Evolutionary conservation across 257 asterid species (phyloP).

Genomic region (Datura wrightii): DNA sequence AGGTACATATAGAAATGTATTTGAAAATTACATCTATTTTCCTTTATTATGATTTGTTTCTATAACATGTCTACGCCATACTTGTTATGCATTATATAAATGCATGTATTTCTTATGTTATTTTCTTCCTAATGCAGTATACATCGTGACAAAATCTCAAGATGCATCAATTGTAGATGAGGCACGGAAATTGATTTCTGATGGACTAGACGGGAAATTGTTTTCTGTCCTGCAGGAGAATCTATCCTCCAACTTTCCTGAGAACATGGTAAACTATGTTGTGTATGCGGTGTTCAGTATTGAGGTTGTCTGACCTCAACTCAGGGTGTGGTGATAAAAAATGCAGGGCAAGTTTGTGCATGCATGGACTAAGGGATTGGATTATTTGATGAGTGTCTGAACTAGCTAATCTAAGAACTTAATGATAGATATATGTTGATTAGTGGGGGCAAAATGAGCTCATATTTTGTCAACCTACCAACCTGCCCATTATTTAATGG

Average conservation of each 20-base stretch:
- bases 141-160: slow-evolving; percentile 53
- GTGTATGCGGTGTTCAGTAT: slow-evolving; percentile 31
- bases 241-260: slow-evolving; percentile 70
- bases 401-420: slow-evolving; percentile 23
- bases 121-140: slow-evolving; percentile 51
- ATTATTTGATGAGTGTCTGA: neutral
- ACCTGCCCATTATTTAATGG: too few species aligned
- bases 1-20: neutral
- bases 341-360: neutral
- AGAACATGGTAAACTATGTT: slow-evolving; percentile 69
- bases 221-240: slow-evolving; percentile 71
- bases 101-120: slow-evolving; percentile 10
- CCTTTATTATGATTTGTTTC: slow-evolving; percentile 10
- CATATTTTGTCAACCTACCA: too few species aligned
- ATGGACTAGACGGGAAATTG: slow-evolving; percentile 67
- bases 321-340: slow-evolving; percentile 24
- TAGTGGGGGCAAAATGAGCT: too few species aligned
- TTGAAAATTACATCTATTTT: neutral
- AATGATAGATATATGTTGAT: neutral
- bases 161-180: slow-evolving; percentile 61
- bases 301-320: slow-evolving; percentile 2
- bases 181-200: slow-evolving; percentile 75
- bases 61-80: neutral
- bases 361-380: neutral
- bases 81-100: slow-evolving; percentile 12